Conservation (phyloP, 2,329 filamentous ascomycete genomes). For the Cladosporium sp. region DNA sequence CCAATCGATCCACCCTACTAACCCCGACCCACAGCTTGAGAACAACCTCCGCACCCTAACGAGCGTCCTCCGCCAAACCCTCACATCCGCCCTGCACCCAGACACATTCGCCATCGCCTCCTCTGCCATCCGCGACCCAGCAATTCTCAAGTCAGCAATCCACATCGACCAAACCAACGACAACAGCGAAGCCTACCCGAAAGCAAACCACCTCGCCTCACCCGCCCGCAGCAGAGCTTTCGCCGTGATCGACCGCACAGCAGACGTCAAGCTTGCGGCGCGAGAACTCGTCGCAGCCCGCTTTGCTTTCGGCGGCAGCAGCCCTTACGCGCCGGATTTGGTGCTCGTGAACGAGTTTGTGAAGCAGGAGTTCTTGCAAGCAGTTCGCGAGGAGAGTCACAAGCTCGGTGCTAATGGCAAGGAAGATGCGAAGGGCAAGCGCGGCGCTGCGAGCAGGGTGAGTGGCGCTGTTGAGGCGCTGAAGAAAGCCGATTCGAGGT, state of each 20-base stretch:
- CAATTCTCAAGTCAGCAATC: constrained; percentile 24
- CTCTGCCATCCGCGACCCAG: constrained; percentile 26
- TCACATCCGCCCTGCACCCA: constrained; percentile 41
- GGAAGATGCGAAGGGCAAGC: constrained; percentile 8
- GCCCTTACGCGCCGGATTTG: constrained; percentile 59
- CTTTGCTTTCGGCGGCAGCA: constrained; percentile 53
- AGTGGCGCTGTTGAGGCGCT: constrained; percentile 6
- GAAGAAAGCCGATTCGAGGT: constrained; percentile 10
- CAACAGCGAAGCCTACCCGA: constrained; percentile 15
- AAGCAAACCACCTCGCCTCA: constrained; percentile 34
- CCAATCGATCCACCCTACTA: not conserved
- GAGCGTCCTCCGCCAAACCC: constrained; percentile 34
- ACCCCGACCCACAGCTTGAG: constrained; percentile 30
- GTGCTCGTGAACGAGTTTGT: constrained; percentile 63
- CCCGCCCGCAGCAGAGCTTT: constrained; percentile 36
- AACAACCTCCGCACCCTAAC: constrained; percentile 37
- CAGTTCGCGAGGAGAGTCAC: constrained; percentile 28
- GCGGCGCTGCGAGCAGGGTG: constrained; percentile 1
- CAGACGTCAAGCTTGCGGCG: constrained; percentile 52
- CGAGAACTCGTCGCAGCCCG: constrained; percentile 50
- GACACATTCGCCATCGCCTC: constrained; percentile 47
- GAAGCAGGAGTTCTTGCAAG: constrained; percentile 52
- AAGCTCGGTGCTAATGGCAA: not conserved
- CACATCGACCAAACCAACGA: constrained; percentile 32
- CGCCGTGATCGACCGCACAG: constrained; percentile 59